phyloP scores from a whole-genome alignment of 495 filamentous ascomycete genomes.

The Lasiosphaeris hirsuta region DNA sequence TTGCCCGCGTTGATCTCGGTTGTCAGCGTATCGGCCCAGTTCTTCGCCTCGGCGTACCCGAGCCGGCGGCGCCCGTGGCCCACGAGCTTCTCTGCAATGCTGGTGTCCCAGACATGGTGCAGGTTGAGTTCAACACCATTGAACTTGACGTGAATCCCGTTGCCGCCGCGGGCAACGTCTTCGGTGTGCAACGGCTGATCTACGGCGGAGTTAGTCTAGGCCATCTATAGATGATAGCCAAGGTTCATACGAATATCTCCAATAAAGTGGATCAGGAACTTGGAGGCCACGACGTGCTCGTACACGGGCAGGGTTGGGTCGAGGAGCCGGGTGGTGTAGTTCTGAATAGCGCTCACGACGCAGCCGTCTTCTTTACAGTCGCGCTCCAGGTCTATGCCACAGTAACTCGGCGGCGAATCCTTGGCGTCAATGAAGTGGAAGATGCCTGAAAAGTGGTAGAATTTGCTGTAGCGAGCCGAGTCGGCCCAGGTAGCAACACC shows the following conservation, averaged over 20 bases:
- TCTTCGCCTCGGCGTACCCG: constrained; percentile 42
- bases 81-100: constrained; percentile 57
- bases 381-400: constrained; percentile 56
- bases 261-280: constrained; percentile 63
- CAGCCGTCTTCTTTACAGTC: constrained; percentile 63
- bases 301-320: constrained; percentile 33
- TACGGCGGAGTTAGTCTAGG: no score
- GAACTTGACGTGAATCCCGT: constrained; percentile 57
- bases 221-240: no score
- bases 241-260: constrained; percentile 50
- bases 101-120: constrained; percentile 62
- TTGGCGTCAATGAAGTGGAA: constrained; percentile 73
- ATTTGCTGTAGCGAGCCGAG: constrained; percentile 56
- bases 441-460: constrained; percentile 51
- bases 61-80: constrained; percentile 41
- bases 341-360: constrained; percentile 58
- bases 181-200: constrained; percentile 64
- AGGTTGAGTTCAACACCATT: constrained; percentile 47
- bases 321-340: constrained; percentile 53
- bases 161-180: constrained; percentile 56
- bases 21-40: constrained; percentile 52
- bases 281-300: constrained; percentile 51
- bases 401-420: constrained; percentile 57
- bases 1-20: constrained; percentile 51
- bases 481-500: constrained; percentile 64